phyloP scores from a whole-genome alignment of 805 yeast species.

The Zygotorulaspora sp. region DNA sequence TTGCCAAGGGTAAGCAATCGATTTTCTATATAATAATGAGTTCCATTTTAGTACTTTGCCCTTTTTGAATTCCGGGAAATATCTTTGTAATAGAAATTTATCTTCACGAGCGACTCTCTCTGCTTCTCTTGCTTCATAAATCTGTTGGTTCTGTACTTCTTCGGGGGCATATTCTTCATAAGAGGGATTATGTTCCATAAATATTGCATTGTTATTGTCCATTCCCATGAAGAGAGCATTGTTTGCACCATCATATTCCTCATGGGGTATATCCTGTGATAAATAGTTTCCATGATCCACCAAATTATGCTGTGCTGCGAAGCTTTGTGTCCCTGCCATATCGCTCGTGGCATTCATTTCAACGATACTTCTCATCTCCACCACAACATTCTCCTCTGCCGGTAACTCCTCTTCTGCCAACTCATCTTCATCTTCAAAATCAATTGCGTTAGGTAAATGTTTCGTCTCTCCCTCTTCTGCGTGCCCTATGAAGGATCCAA shows the following conservation, averaged over 20 bases:
- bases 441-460: conserved; percentile 90
- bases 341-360: not conserved
- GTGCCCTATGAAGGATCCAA: conserved; percentile 28
- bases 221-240: conserved; percentile 34
- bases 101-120: conserved; percentile 31
- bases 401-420: conserved; percentile 78
- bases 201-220: conserved; percentile 17
- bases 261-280: conserved; percentile 8
- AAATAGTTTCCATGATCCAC: conserved; percentile 18
- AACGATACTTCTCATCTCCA: not conserved
- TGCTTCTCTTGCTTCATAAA: conserved; percentile 13
- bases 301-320: not conserved
- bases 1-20: conserved; percentile 47
- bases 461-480: conserved; percentile 45
- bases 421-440: conserved; percentile 92
- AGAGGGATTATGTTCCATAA: conserved; percentile 21
- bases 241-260: conserved; percentile 23
- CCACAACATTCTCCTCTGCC: conserved; percentile 26
- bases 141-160: conserved; percentile 16
- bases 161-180: conserved; percentile 19
- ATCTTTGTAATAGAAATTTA: conserved; percentile 39
- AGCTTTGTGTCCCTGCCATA: not conserved
- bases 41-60: conserved; percentile 53
- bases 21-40: conserved; percentile 46
- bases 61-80: conserved; percentile 50